Evolutionary conservation across 192 early-diverging fungal genomes (phyloP).

Genomic region (Backusella australiensis): DNA sequence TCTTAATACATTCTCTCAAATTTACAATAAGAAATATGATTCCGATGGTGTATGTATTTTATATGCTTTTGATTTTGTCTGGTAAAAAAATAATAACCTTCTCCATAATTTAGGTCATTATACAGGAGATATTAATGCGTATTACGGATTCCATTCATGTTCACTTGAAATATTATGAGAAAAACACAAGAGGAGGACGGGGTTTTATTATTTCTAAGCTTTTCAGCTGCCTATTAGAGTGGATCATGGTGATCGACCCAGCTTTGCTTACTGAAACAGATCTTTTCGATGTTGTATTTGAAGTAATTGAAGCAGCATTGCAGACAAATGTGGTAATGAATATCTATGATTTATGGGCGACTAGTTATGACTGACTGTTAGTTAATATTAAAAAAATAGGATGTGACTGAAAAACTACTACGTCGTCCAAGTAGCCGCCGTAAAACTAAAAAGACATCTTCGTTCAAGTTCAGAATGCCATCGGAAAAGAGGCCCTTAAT

Average conservation of each 20-base stretch:
- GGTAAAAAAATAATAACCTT: neutral
- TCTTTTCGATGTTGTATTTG: conserved; percentile 64
- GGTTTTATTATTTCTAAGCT: conserved; percentile 59
- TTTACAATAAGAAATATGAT: conserved; percentile 51
- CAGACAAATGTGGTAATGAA: conserved; percentile 23
- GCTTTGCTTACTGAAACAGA: conserved; percentile 62
- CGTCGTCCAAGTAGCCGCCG: conserved; percentile 10
- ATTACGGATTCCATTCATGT: conserved; percentile 67
- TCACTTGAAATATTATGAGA: conserved; percentile 57
- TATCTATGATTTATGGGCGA: neutral
- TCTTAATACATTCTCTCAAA: conserved; percentile 58
- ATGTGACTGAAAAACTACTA: conserved; percentile 33
- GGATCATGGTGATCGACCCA: conserved; percentile 68
- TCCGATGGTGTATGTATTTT: conserved; percentile 46
- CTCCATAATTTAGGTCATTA: conserved; percentile 34
- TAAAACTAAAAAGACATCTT: conserved; percentile 15
- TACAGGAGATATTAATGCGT: conserved; percentile 61
- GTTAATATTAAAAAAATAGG: conserved; percentile 3
- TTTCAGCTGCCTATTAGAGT: conserved; percentile 68
- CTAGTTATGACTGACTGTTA: neutral
- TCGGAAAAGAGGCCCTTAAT: conserved; percentile 26
- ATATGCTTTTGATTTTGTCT: neutral
- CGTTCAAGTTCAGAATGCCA: conserved; percentile 32
- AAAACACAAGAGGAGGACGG: conserved; percentile 37
- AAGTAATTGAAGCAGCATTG: conserved; percentile 57